Percentiles rank a stretch among this genome's conserved stretches.
Conservation (phyloP, 2,329 filamentous ascomycete species). For the Epichloe amarillans region DNA sequence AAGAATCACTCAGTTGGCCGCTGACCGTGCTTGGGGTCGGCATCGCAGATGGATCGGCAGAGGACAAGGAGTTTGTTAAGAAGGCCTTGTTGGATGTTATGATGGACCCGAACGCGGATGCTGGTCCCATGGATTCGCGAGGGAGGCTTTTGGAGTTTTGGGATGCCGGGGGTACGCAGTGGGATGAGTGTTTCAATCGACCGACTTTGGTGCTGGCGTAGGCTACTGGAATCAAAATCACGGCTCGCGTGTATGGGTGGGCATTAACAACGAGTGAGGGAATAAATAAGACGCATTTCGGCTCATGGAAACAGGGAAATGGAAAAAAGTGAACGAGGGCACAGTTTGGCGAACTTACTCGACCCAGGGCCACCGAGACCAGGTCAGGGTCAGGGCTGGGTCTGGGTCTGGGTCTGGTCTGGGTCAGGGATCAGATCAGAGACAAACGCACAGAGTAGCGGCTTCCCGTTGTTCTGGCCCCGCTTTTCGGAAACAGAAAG, state of each 20-base stretch:
- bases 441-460: no score
- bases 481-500: no score
- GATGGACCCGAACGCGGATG: neutral
- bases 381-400: no score
- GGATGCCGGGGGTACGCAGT: neutral
- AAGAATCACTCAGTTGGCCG: neutral
- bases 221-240: neutral
- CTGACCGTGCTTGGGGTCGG: neutral
- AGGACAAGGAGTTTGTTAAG: neutral
- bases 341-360: no score
- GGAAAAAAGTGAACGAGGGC: no score
- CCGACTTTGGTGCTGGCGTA: conserved; percentile 1
- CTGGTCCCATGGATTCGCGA: neutral
- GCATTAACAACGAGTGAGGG: no score
- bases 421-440: no score
- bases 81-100: neutral
- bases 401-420: no score
- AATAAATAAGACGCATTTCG: no score
- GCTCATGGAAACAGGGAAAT: no score
- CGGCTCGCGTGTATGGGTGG: neutral
- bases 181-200: neutral
- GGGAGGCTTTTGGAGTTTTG: neutral
- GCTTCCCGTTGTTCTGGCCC: no score
- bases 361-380: no score
- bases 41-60: neutral